Percentiles rank a stretch among this genome's conserved stretches.
Conservation (phyloP, 2,329 filamentous ascomycete species). For the Furcasterigmium sp. region DNA sequence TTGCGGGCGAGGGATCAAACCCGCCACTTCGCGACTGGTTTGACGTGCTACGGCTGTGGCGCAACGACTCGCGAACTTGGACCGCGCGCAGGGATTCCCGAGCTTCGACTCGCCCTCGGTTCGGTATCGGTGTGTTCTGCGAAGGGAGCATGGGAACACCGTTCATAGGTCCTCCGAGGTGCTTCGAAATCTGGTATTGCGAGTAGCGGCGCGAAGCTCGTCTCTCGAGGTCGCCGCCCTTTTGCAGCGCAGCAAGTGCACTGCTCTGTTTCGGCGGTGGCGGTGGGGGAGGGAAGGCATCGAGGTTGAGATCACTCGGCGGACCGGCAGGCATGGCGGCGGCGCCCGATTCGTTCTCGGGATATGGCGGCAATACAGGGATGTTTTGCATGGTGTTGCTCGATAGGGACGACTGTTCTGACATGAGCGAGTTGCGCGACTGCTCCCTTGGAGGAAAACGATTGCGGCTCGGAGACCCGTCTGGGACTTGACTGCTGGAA, state of each 20-base stretch:
- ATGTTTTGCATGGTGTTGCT: conserved; percentile 72
- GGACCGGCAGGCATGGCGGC: conserved; percentile 14
- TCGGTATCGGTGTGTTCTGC: conserved; percentile 78
- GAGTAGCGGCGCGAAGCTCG: conserved; percentile 91
- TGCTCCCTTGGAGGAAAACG: conserved; percentile 42
- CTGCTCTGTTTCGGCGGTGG: conserved; percentile 75
- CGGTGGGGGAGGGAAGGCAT: conserved; percentile 63
- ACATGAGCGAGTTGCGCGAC: conserved; percentile 43
- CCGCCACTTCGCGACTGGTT: conserved; percentile 32
- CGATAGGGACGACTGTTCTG: conserved; percentile 64
- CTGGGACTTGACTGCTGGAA: conserved; percentile 8
- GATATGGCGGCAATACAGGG: conserved; percentile 68
- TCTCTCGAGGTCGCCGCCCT: conserved; percentile 86
- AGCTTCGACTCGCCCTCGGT: conserved; percentile 71
- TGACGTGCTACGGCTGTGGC: conserved; percentile 44
- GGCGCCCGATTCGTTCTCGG: conserved; percentile 21
- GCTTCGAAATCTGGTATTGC: conserved; percentile 93
- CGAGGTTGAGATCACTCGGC: conserved; percentile 48
- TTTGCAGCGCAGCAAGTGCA: conserved; percentile 83
- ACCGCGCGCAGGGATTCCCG: conserved; percentile 76
- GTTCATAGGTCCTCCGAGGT: conserved; percentile 73
- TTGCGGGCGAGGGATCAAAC: conserved; percentile 57
- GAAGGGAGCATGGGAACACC: conserved; percentile 83
- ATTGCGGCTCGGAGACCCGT: conserved; percentile 41
- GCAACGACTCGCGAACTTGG: conserved; percentile 45